A percentile compares a stretch with the other conserved stretches of the same genome.
These are phyloP conservation scores for Populus hybrid DNA, from an alignment of 441 rosid genomes.

Conservation along the genomic window DNA sequence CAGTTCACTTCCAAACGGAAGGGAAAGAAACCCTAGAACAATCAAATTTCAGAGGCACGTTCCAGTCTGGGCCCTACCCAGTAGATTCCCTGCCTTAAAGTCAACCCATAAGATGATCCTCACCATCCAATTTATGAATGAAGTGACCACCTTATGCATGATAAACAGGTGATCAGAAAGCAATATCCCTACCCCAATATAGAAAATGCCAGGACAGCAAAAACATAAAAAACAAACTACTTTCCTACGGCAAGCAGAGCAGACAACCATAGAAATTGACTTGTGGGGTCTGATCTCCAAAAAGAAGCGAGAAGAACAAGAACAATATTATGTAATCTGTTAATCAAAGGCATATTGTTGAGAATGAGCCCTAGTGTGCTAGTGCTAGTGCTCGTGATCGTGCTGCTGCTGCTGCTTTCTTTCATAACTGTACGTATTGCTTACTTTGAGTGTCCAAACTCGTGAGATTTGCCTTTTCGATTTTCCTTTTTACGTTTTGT, in stretches of 20 bases:
- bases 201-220: background rate
- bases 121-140: background rate
- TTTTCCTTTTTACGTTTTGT: background rate
- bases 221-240: too few species aligned
- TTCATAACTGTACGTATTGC: background rate
- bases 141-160: background rate
- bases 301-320: background rate
- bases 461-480: background rate
- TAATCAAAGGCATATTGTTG: too few species aligned
- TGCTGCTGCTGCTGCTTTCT: too few species aligned
- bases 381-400: too few species aligned
- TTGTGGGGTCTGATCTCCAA: background rate
- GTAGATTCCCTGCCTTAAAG: background rate
- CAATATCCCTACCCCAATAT: background rate
- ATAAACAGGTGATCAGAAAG: background rate
- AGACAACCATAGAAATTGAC: background rate
- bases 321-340: background rate
- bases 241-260: background rate
- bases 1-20: background rate
- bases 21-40: background rate
- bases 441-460: background rate
- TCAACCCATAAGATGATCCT: background rate
- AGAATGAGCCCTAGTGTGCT: too few species aligned
- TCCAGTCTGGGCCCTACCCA: background rate
- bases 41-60: background rate